Base-by-base conservation (phyloP, 306 rosid genomes). In the Delonix regia region DNA sequence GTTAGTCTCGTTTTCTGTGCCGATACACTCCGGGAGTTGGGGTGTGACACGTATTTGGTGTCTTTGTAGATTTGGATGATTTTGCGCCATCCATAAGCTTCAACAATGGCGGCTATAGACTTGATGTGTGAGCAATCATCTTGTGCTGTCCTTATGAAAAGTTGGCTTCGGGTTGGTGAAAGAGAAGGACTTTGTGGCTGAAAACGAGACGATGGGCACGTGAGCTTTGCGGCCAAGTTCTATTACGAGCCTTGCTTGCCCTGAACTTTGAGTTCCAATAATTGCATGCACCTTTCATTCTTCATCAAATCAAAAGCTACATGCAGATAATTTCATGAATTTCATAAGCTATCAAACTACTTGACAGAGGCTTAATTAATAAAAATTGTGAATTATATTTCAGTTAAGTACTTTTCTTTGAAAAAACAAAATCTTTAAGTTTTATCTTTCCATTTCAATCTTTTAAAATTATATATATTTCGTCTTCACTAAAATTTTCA, bases 171-270 rank as follows among this genome's bases (percentile, higher is more conserved):
- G 4, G 70, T 21, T 15, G 83, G 85, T 18, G 86, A 76, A 53
- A 86, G 76, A 11, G 81, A 76, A 13, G 85, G 89, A 36, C 89
- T 86, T 86, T 36, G 82, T 82, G 14, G 89, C 84, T 0, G 84
- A 59, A 21, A 86, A 79, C 0, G 85, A 86, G 45, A 86, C 33
- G 12, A 86, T 75, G 4, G 88, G 84, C 7, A 82, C 84, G 6
- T 45, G 59, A 16, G 52, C 19, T 55, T 59, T 68, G 24, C 57
- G 53, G 10, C 89, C 89, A 0, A 85, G 77, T 63, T 82, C 75
- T 22, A 76, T 71, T 22, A 82, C 67, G 21, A 76, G 72, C 27
- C 55, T 75, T 5, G 89, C 89, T 74, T 85, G 80, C 39, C 69
- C 72, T 25, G 86, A 85, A 6, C 38, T 59, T 60, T 57, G 70